A percentile compares a stretch with the other conserved stretches of the same genome.
These are phyloP conservation scores for Candida hispaniensis DNA, from an alignment of 805 yeast genomes.

Conservation along the genomic window DNA sequence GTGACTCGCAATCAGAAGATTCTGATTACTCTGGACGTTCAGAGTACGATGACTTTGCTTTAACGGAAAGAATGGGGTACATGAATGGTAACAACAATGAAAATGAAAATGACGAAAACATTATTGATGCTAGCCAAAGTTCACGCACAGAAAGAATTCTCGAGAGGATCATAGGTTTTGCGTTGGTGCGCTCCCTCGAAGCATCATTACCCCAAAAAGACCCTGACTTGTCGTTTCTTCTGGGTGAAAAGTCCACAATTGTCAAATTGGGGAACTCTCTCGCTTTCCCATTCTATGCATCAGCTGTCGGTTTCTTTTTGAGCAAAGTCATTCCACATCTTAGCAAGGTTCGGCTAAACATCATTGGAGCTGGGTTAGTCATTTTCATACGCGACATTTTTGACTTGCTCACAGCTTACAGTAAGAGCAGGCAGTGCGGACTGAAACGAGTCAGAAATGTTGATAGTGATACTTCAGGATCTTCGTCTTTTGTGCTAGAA, in stretches of 20 bases:
- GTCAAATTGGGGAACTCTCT: conserved; percentile 8
- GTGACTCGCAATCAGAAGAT: too few relatives aligned
- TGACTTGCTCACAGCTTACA: conserved; percentile 22
- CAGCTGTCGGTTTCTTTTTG: conserved; percentile 9
- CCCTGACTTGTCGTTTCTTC: conserved; percentile 13
- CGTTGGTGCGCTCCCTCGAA: conserved; percentile 7
- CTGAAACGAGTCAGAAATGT: too few relatives aligned
- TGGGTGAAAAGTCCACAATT: conserved; percentile 8
- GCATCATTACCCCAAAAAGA: conserved; percentile 1
- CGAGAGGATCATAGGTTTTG: conserved; percentile 6
- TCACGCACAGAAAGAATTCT: conserved; percentile 4
- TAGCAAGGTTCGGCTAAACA: conserved; percentile 17
- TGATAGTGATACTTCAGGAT: too few relatives aligned
- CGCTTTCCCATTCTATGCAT: conserved; percentile 9
- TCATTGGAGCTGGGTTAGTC: conserved; percentile 22
- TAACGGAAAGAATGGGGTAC: too few relatives aligned
- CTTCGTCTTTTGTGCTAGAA: too few relatives aligned
- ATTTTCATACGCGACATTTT: conserved; percentile 22
- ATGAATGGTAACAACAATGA: too few relatives aligned
- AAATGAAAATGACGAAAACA: conserved; percentile 4
- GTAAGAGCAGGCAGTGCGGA: conserved; percentile 17
- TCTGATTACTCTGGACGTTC: too few relatives aligned
- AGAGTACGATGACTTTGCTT: too few relatives aligned
- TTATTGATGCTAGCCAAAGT: conserved; percentile 6
- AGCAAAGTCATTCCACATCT: conserved; percentile 7